Percentiles rank a stretch among this genome's conserved stretches.
These are phyloP conservation scores for Panicum virgatum DNA, from an alignment of 202 grass and related monocot species.

Conservation along the genomic window DNA sequence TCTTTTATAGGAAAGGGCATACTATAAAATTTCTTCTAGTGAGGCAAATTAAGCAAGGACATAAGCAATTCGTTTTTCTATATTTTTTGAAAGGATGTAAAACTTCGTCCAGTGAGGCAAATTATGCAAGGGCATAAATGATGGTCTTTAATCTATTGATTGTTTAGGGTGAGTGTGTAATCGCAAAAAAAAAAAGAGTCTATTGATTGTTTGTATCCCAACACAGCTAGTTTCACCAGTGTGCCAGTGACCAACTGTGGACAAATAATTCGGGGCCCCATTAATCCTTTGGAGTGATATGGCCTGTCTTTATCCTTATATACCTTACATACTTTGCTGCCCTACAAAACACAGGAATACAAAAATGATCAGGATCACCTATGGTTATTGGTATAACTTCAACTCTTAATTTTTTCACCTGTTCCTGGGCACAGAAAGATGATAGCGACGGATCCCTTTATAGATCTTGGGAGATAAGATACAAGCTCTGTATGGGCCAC, in stretches of 20 bases:
- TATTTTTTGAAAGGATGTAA: not conserved
- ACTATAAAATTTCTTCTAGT: not conserved
- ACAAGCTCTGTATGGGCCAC: constrained; percentile 28
- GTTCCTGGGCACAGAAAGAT: constrained; percentile 23
- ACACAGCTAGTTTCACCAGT: constrained; percentile 35
- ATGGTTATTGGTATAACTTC: not conserved
- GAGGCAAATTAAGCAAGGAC: not conserved
- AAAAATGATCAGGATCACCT: not conserved
- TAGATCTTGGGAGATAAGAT: constrained; percentile 34
- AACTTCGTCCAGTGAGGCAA: constrained; percentile 18
- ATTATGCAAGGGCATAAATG: constrained; percentile 36
- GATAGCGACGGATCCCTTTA: constrained; percentile 32
- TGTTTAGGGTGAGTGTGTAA: too few relatives aligned
- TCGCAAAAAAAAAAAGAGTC: too few relatives aligned
- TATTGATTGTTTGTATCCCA: constrained; percentile 35
- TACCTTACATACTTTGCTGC: constrained; percentile 22
- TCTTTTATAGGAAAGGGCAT: not conserved
- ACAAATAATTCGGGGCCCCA: constrained; percentile 40
- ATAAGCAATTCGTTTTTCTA: not conserved
- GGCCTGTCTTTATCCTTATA: constrained; percentile 30
- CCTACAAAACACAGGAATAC: not conserved
- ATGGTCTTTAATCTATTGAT: too few relatives aligned
- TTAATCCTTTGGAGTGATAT: constrained; percentile 33
- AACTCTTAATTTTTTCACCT: not conserved
- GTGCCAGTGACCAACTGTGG: constrained; percentile 37